phyloP scores from a whole-genome alignment of 306 rosid genomes.

The Fagus sylvatica region DNA sequence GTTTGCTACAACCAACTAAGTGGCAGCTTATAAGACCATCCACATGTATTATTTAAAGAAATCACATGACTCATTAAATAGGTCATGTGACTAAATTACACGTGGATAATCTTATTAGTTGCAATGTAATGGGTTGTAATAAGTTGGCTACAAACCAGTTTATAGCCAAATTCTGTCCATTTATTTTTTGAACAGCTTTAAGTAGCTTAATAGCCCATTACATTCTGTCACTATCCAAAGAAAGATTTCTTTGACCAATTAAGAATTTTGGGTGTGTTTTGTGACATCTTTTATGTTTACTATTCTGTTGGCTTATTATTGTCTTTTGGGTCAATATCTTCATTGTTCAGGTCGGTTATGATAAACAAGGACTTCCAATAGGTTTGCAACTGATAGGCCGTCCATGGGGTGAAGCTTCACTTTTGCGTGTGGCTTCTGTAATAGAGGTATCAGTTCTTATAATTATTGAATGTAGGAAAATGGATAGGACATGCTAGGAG shows the following conservation, averaged over 20 bases:
- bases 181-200: slow-evolving; percentile 9
- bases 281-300: neutral
- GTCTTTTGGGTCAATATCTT: neutral
- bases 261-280: neutral
- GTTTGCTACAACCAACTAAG: too few species aligned
- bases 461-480: neutral
- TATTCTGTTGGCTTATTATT: neutral
- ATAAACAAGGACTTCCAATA: slow-evolving; percentile 85
- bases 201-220: neutral
- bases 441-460: slow-evolving; percentile 60
- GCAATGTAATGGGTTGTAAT: too few species aligned
- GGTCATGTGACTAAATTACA: too few species aligned
- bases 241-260: neutral
- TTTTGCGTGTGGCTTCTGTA: slow-evolving; percentile 80
- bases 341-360: slow-evolving; percentile 47
- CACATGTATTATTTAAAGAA: too few species aligned
- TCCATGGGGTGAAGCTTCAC: slow-evolving; percentile 94
- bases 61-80: too few species aligned
- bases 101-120: too few species aligned
- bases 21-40: too few species aligned
- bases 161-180: neutral
- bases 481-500: neutral
- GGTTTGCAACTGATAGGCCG: slow-evolving; percentile 91
- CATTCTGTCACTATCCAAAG: neutral
- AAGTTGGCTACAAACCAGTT: too few species aligned